Base-by-base conservation (phyloP, 2,329 filamentous ascomycete genomes). In the Cladosporium colombiae region DNA sequence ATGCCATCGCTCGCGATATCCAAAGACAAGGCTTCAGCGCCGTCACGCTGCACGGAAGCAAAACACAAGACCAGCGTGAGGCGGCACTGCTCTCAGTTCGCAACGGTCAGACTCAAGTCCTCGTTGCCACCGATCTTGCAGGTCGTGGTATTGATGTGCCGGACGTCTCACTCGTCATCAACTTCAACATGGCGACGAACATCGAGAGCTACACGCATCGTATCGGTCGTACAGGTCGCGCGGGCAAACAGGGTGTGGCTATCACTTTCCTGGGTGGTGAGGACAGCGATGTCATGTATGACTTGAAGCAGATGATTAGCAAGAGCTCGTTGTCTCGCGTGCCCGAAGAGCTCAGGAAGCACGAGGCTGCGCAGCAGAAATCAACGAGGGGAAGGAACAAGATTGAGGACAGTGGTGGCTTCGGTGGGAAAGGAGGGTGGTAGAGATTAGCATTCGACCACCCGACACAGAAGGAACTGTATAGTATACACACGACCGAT, bases 131-230 rank as follows among this genome's bases (percentile, higher is more conserved):
- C 1, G 95, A 99, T 80, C 83, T 99, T 65, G 95, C 95, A 0
- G 95, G 94, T 69, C 89, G 95, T 83, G 95, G 95, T 92, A 97
- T 99, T 78, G 95, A 99, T 79, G 93, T 99, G 4, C 89, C 91
- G 0, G 95, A 98, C 75, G 95, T 99, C 49, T 91, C 88, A 68
- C 85, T 99, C 67, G 95, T 99, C 65, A 86, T 99, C 77, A 99
- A 99, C 82, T 99, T 98, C 86, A 99, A 98, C 84, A 98, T 99
- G 95, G 91, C 95, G 0, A 88, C 82, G 14, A 92, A 84, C 71
- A 98, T 99, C 71, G 95, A 99, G 81, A 90, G 88, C 75, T 99
- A 99, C 78, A 98, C 94, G 2, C 95, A 99, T 83, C 89, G 95
- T 81, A 91, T 99, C 74, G 95, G 95, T 78, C 90, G 95, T 81